Percentiles rank a stretch among this genome's conserved stretches.
phyloP scores from a whole-genome alignment of 164 flowering plant genomes.

The Kalanchoe fedtschenkoi region DNA sequence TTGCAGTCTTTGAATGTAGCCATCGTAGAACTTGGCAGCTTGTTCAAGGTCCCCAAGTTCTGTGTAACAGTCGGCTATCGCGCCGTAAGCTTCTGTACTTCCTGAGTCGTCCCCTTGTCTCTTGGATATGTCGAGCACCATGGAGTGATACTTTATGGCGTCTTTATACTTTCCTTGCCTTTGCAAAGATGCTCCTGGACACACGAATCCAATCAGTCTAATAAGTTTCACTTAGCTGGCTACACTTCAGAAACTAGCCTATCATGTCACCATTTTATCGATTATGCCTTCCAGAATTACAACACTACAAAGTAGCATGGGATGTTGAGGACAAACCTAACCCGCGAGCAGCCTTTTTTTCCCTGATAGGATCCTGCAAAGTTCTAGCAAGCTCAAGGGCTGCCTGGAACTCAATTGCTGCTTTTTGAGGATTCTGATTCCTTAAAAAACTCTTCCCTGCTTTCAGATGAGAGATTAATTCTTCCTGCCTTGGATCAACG shows the following conservation, averaged over 20 bases:
- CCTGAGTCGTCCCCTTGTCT: slow-evolving; percentile 76
- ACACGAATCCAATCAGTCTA: not conserved
- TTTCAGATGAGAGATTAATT: slow-evolving; percentile 55
- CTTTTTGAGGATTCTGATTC: slow-evolving; percentile 70
- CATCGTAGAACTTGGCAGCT: slow-evolving; percentile 72
- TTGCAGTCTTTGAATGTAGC: slow-evolving; percentile 70
- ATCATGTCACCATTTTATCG: not conserved
- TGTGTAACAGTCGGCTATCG: slow-evolving; percentile 94
- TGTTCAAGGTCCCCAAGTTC: slow-evolving; percentile 90
- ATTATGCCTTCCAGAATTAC: not conserved
- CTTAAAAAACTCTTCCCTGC: slow-evolving; percentile 73
- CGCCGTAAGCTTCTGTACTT: slow-evolving; percentile 88
- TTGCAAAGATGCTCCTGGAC: slow-evolving; percentile 83
- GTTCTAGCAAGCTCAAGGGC: slow-evolving; percentile 79
- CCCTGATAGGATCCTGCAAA: slow-evolving; percentile 65
- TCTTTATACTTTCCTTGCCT: slow-evolving; percentile 74
- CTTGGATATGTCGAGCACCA: slow-evolving; percentile 66
- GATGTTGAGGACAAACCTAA: slow-evolving; percentile 40
- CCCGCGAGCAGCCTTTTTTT: slow-evolving; percentile 97
- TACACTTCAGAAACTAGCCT: not conserved
- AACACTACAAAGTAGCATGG: not conserved
- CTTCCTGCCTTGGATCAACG: slow-evolving; percentile 68
- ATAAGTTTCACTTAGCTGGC: not conserved
- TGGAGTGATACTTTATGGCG: slow-evolving; percentile 75
- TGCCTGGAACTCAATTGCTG: slow-evolving; percentile 55